Evolutionary conservation across 2,329 filamentous ascomycete genomes (phyloP), one percentile per base, ranked within the genome.

Genomic region (Acrocalymma vagum): DNA sequence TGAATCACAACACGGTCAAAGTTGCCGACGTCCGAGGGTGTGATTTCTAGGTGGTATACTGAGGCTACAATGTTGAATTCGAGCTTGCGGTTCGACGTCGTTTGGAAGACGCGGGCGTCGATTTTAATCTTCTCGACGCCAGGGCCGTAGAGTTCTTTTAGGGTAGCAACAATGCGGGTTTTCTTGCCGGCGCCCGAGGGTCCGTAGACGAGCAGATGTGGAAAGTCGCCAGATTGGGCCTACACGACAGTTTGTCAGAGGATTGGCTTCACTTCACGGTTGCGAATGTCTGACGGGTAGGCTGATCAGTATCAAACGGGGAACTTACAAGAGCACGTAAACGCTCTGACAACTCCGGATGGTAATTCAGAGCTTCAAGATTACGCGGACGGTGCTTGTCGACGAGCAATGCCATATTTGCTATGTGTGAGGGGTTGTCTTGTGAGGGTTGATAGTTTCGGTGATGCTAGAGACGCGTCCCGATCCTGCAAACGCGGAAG

Each of bases 121-220:
- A 99, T 97, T 77, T 97, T 97, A 80, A 99, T 99, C 80, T 96
- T 97, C 67, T 99, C 95, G n/a, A 96, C 94, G 28, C 94, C 93
- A 0, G 93, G 86, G 0, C 94, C 94, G 71, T 94, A 99, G 6
- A 99, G 81, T 65, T 96, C 93, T 70, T 96, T 95, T 3, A 99
- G 77, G 0, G 93, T 97, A 11, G 94, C 92, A 13, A 96, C 90
- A 55, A 97, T 95, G 28, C 94, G 86, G 1, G 94, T 99, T 74
- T 99, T 99, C 72, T 99, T 99, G 55, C 94, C 94, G 5, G 94
- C 94, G 22, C 94, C 94, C 0, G 93, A 96, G 1, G 94, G 94
- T 0, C 94, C 94, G 67, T 97, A 99, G 52, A 99, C 89, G 49
- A 99, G 88, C 30, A 99, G 85, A 74, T 99, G 95, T 33, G 94